Base-by-base conservation (phyloP, 2,329 filamentous ascomycete species). In the Aspergillus fischeri region DNA sequence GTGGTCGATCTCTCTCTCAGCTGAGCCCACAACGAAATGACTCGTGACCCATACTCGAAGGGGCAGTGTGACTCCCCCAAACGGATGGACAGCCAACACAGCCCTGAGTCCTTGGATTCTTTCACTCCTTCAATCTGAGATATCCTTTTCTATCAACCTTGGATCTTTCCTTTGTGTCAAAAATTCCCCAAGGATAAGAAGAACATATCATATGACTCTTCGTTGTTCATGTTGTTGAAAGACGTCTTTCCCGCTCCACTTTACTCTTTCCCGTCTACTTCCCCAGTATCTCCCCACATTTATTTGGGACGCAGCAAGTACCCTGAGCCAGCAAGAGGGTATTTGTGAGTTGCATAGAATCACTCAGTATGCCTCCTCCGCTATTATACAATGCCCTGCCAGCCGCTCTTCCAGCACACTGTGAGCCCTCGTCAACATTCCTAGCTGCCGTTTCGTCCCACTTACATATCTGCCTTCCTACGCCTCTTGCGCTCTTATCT, bases 381-480 rank as follows among this genome's bases (percentile, higher is more conserved):
- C 63, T 69, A 63, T 62, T 70, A 63, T 60, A 67, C 32, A 58
- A 62, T 53, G 52, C 70, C 49, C 51, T 65, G 52, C 54, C 63
- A 45, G 60, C 63, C n/a, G 57, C 75, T 21, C 73, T 86, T 57
- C 85, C 85, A 24, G 75, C 77, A 3, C 80, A 84, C 69, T 89
- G 86, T 75, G 78, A 83, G 59, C 86, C 86, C 11, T 77, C 80
- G 2, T 83, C 79, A 63, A 77, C 80, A 44, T 81, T 87, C 65
- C 78, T 88, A 42, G 71, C 78, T 51, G 73, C 75, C 27, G 68
- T 88, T 60, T 88, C 86, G 58, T 79, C 81, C 8, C 77, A 81
- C 53, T 80, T 88, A 60, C 81, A 85, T 65, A 81, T 80, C 60
- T 89, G 86, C 73, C 75, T 88, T 48, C 86, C 86, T 11, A 86